Conservation (phyloP, 1,284 basidiomycete genomes). For the Ustilago sp. region DNA sequence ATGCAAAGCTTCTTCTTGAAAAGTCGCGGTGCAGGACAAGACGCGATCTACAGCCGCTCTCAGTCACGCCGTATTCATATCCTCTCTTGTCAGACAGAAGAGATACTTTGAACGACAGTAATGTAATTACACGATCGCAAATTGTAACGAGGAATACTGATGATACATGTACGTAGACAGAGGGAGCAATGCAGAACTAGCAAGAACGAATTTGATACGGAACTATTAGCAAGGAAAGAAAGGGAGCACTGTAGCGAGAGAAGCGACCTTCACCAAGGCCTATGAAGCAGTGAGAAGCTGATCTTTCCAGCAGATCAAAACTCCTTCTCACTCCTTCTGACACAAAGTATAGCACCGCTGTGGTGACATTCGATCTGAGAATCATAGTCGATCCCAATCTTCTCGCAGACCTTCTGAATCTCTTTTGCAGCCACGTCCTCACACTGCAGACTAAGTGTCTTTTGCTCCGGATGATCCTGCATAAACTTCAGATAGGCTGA, state of each 20-base stretch:
- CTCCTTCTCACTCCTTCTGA: slow-evolving; percentile 24
- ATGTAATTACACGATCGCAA: background rate
- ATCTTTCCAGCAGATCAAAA: slow-evolving; percentile 6
- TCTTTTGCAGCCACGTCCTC: slow-evolving; percentile 40
- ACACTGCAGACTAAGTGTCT: slow-evolving; percentile 37
- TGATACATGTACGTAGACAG: slow-evolving; percentile 2
- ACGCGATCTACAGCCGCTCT: background rate
- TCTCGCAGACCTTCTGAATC: slow-evolving; percentile 30
- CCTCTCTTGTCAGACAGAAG: background rate
- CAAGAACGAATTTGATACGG: background rate
- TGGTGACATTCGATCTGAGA: slow-evolving; percentile 46
- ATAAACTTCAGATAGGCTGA: slow-evolving; percentile 42
- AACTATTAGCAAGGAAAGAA: slow-evolving; percentile 3
- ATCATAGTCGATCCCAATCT: slow-evolving; percentile 38
- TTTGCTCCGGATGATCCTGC: slow-evolving; percentile 35
- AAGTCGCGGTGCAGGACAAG: slow-evolving; percentile 1
- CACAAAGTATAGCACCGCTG: slow-evolving; percentile 35
- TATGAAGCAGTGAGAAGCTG: too few relatives aligned
- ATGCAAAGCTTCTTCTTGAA: slow-evolving; percentile 7
- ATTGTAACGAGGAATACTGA: background rate
- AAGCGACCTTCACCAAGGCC: too few relatives aligned
- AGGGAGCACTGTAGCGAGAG: background rate
- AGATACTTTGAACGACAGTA: background rate
- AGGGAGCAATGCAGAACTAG: background rate
- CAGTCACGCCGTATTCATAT: background rate